Base-by-base conservation (phyloP, 768 basidiomycete species). In the Ephemerocybe angulata region DNA sequence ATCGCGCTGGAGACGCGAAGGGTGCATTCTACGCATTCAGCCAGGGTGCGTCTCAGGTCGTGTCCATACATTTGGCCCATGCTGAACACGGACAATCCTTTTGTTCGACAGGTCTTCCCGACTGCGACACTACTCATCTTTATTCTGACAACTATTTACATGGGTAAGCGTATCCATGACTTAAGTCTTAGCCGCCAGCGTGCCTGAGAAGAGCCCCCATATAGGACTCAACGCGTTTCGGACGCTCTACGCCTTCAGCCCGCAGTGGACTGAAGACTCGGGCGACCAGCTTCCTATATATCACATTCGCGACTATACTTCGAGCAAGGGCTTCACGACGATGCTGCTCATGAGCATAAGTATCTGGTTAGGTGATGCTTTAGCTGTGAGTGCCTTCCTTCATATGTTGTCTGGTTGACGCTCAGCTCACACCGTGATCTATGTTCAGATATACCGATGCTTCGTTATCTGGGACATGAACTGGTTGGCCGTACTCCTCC, bases 401-500 rank as follows among this genome's bases (percentile, higher is more conserved):
- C 31, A 13, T 37, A 30, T 19, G 4, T 5, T 15, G 33, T 7
- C 8, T 42, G 33, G 11, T 22, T 6, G 10, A 13, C 40, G 7
- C 8, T 10, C 12, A 27, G 17, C 42, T 48, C 8, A 27, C 24
- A 13, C 27, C 46, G 25, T 35, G 8, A 27, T n/a, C n/a, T n/a
- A n/a, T n/a, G 24, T 28, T 6, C 22, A 53, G 52, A 53, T 53
- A 4, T 53, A 53, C 22, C 52, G 52, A 3, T 53, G 52, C 30
- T 43, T 53, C 25, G 13, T 53, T 31, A 53, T 53, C n/a, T 53
- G 52, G 52, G 25, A 33, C 8, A 35, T 35, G 22, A 53, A 43
- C 29, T 53, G 41, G 24, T 53, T n/a, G 21, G 41, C 43, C 27
- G 33, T 53, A 15, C n/a, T 30, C 8, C 13, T 53, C 21, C 41